Conservation (phyloP, 306 rosid species). For the Sesbania bispinosa region DNA sequence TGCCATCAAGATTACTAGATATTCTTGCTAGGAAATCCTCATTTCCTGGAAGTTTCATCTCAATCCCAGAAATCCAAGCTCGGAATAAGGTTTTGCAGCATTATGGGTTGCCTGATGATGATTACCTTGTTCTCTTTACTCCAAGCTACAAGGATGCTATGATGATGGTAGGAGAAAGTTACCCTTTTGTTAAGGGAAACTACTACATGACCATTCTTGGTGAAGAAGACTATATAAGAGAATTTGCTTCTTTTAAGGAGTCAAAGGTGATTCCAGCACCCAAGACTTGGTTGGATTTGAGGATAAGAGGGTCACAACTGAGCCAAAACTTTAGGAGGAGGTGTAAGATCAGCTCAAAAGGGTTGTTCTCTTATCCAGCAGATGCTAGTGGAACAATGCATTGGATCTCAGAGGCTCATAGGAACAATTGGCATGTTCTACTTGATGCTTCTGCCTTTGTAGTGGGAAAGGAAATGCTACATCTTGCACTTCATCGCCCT, state of each 20-base stretch:
- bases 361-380: slow-evolving; percentile 75
- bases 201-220: slow-evolving; percentile 58
- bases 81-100: slow-evolving; percentile 69
- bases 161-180: slow-evolving; percentile 80
- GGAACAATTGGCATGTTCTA: slow-evolving; percentile 87
- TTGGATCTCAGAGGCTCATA: slow-evolving; percentile 92
- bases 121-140: slow-evolving; percentile 73
- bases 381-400: slow-evolving; percentile 73
- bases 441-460: slow-evolving; percentile 77
- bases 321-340: slow-evolving; percentile 83
- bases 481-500: slow-evolving; percentile 75
- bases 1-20: slow-evolving; percentile 76
- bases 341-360: slow-evolving; percentile 74
- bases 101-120: slow-evolving; percentile 69
- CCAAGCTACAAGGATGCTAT: slow-evolving; percentile 65
- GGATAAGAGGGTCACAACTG: slow-evolving; percentile 80
- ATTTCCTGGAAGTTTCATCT: slow-evolving; percentile 71
- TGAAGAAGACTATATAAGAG: slow-evolving; percentile 55
- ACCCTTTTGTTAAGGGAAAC: slow-evolving; percentile 67
- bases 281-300: slow-evolving; percentile 68
- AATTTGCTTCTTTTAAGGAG: slow-evolving; percentile 67
- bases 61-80: slow-evolving; percentile 75
- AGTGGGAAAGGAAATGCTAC: slow-evolving; percentile 59
- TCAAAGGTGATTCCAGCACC: slow-evolving; percentile 68
- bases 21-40: slow-evolving; percentile 73